These are phyloP conservation scores for Litsea cubeba DNA, from an alignment of 164 flowering plant species.

Conservation along the genomic window DNA sequence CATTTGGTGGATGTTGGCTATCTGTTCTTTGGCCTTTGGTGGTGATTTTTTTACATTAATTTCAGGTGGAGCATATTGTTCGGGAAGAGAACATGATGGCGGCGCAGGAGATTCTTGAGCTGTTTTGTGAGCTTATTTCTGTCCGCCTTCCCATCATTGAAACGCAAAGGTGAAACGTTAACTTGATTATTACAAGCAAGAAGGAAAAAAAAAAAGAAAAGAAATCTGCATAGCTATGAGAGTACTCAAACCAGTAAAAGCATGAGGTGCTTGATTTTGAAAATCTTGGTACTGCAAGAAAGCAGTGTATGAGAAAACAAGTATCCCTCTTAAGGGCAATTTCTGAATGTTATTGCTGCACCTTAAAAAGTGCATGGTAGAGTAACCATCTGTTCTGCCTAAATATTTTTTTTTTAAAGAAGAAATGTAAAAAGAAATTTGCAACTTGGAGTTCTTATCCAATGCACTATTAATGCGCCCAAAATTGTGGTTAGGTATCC, in stretches of 20 bases:
- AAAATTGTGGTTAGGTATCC: no score
- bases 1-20: neutral
- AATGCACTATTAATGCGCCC: neutral
- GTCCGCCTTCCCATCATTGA: constrained; percentile 98
- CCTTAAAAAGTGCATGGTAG: neutral
- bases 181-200: neutral
- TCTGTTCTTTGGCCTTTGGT: neutral
- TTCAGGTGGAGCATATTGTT: constrained; percentile 93
- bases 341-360: neutral
- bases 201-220: no score
- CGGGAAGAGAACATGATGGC: constrained; percentile 99
- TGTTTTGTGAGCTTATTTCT: constrained; percentile 83
- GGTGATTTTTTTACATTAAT: neutral
- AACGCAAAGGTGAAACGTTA: constrained; percentile 58
- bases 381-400: neutral
- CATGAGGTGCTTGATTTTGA: neutral
- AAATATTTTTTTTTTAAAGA: no score
- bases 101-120: constrained; percentile 91
- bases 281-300: neutral
- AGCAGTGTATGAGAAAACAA: neutral
- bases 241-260: no score
- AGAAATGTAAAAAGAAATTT: no score
- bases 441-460: neutral
- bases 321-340: neutral
- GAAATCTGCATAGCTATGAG: no score